Conservation (phyloP, 2,329 filamentous ascomycete genomes). For the Penicillium sp. region DNA sequence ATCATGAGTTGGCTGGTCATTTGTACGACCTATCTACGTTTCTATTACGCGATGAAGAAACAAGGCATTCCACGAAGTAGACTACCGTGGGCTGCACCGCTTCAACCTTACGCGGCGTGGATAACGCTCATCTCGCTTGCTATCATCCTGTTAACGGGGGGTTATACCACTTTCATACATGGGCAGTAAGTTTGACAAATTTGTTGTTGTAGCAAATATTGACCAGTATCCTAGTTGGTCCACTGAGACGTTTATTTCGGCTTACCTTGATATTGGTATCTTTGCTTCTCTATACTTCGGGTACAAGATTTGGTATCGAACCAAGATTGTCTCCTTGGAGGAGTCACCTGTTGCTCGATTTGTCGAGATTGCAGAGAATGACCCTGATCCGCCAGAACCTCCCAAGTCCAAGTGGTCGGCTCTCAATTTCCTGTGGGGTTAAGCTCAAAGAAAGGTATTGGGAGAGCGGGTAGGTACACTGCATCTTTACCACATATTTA, state of each 20-base stretch:
- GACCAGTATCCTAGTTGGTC: slow-evolving; percentile 8
- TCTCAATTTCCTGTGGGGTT: slow-evolving; percentile 11
- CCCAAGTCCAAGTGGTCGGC: slow-evolving; percentile 8
- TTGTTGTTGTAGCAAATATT: background rate
- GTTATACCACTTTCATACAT: slow-evolving; percentile 53
- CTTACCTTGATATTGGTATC: slow-evolving; percentile 61
- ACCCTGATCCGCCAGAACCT: slow-evolving; percentile 12
- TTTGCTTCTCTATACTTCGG: slow-evolving; percentile 54
- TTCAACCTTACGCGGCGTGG: slow-evolving; percentile 63
- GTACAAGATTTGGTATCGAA: slow-evolving; percentile 38
- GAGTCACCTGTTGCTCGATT: slow-evolving; percentile 20
- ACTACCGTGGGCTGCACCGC: slow-evolving; percentile 49
- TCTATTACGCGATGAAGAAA: slow-evolving; percentile 45
- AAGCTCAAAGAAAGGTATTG: background rate
- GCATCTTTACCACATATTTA: background rate
- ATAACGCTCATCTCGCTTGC: slow-evolving; percentile 55
- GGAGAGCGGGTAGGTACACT: background rate
- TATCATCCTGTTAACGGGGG: slow-evolving; percentile 67
- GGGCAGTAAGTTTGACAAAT: slow-evolving; percentile 4
- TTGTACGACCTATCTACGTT: slow-evolving; percentile 54
- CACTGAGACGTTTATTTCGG: slow-evolving; percentile 62
- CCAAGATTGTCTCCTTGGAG: slow-evolving; percentile 29
- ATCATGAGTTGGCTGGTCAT: slow-evolving; percentile 61
- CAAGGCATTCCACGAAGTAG: slow-evolving; percentile 36
- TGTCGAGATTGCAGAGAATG: slow-evolving; percentile 16